Evolutionary conservation across 2,329 filamentous ascomycete genomes (phyloP), one percentile per base, ranked within the genome.

Genomic region (Simplicillium aogashimaense): DNA sequence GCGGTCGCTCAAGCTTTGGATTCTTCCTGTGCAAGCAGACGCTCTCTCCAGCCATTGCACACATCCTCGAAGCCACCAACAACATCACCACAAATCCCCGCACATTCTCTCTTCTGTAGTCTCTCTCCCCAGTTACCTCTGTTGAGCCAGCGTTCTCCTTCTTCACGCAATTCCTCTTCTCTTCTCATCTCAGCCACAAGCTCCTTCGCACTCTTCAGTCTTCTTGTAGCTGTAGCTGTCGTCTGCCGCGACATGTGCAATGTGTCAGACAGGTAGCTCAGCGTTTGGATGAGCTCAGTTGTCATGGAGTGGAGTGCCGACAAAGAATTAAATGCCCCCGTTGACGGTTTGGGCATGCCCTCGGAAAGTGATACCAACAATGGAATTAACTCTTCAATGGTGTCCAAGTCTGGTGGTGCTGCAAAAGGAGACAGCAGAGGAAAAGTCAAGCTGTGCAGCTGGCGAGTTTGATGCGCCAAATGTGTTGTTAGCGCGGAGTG

Each of bases 181-280:
- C 78, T 76, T 47, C 81, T 76, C 67, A 95, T 81, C 52, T 95
- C 90, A 2, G 81, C 77, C 2, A 97, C 82, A 45, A 94, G 77
- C 56, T 94, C 89, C 51, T 83, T 85, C 7, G 86, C 88, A 29
- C 79, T 85, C 50, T 83, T 82, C 38, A 98, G 66, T 35, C 87
- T 76, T 41, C 92, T 72, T 3, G 83, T 81, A 2, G 90, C 92
- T 9, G 83, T 83, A 3, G 80, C 83, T 0, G 86, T 92, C 1
- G 86, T 84, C 61, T 97, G 90, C 11, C 87, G 81, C 28, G 84
- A 88, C 82, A 97, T 95, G 61, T 97, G 90, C 29, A 98, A 70
- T 3, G 86, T 89, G 58, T 98, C 92, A 7, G 86, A 87, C 4
- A 98, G 70, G 49, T 87, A 83, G 50, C 86, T 87, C 36, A 98